These are phyloP conservation scores for Mycena venus DNA, from an alignment of 768 basidiomycete genomes.

Conservation along the genomic window DNA sequence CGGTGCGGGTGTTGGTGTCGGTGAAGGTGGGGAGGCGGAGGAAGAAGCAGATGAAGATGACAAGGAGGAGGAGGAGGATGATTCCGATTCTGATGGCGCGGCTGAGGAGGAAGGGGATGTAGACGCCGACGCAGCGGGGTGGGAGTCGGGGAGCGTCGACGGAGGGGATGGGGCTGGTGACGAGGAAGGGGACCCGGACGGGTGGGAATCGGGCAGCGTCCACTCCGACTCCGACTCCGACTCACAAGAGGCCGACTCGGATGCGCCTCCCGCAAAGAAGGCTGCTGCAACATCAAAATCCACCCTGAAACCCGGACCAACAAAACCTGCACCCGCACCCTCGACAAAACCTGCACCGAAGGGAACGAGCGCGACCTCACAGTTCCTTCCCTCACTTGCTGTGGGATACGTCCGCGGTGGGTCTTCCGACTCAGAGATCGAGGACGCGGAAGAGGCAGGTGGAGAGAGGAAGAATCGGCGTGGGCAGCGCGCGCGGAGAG, in stretches of 20 bases:
- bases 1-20: background rate
- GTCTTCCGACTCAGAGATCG: conserved; percentile 83
- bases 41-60: conserved; percentile 37
- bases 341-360: conserved; percentile 38
- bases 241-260: no score
- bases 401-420: conserved; percentile 88
- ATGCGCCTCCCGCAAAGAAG: conserved; percentile 48
- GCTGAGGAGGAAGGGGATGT: conserved; percentile 21
- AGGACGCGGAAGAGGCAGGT: conserved; percentile 65
- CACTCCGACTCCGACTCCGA: conserved; percentile 43
- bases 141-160: conserved; percentile 31
- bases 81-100: conserved; percentile 37
- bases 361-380: conserved; percentile 49
- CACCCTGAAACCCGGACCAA: conserved; percentile 32
- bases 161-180: conserved; percentile 41
- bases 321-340: conserved; percentile 29
- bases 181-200: conserved; percentile 51
- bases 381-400: conserved; percentile 91
- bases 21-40: conserved; percentile 20
- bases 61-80: conserved; percentile 32
- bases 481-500: conserved; percentile 93
- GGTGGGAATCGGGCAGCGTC: conserved; percentile 70
- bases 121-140: conserved; percentile 30
- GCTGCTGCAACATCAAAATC: conserved; percentile 40
- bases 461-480: conserved; percentile 84